Base-by-base conservation (phyloP, 768 basidiomycete species). In the Kwoniella newhampshirensis region DNA sequence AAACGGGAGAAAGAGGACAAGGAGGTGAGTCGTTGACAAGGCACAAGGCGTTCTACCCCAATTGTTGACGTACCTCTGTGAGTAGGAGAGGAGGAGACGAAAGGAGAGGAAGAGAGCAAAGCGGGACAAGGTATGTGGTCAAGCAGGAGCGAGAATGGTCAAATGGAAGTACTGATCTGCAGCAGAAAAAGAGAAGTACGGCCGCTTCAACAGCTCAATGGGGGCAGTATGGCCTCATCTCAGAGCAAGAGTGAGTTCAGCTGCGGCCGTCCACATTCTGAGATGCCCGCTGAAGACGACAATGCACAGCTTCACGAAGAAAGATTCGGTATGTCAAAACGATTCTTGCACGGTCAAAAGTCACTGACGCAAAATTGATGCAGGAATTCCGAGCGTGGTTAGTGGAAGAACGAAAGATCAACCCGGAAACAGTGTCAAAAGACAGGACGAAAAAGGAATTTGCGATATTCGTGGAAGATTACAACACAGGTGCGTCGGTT, bases 341-440 rank as follows among this genome's bases (percentile, higher is more conserved):
- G 23, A 28, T 27, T 40, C 35, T 42, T 23, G 1, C 42, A 45
- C 37, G 36, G 21, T 25, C 13, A 21, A 44, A n/a, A 25, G 20
- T 21, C 9, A 23, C 21, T 9, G 9, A 26, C n/a, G n/a, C n/a
- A 3, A 17, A 27, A 12, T 21, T 9, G 23, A 1, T 37, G 18
- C 44, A 85, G 58, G 92, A 96, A 77, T 96, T 94, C 75, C 82
- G 88, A 51, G 84, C 88, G 2, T 96, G 92, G 92, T 84, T 94
- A 3, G 85, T 96, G 12, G 92, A 96, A 74, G 92, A 96, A 71
- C 85, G 88, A 43, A 89, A 87, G 72, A 81, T 91, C 64, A 94
- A 94, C 71, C 91, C 91, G 0, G 92, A 94, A 77, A 87, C 86
- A 2, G 80, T 91, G 43, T 82, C 86, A 13, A 92, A 90, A 67